These are phyloP conservation scores for Penicillium roqueforti DNA, from an alignment of 495 filamentous ascomycete genomes.

Conservation along the genomic window DNA sequence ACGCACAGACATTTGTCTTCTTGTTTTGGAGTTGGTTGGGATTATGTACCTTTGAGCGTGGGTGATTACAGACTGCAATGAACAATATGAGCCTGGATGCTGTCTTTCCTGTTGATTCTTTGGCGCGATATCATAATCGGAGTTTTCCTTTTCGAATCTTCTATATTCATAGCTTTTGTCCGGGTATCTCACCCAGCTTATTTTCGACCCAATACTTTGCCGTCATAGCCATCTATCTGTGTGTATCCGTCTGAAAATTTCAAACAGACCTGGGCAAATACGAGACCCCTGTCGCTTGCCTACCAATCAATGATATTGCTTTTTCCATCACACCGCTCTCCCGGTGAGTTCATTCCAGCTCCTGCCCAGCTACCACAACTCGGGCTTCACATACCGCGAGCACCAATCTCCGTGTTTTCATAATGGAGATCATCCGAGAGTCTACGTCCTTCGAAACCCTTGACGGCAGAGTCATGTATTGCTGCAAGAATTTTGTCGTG, in stretches of 20 bases:
- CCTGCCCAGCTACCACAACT: not conserved
- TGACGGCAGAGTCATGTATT: not conserved
- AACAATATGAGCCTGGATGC: slow-evolving; percentile 1
- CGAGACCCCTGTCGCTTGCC: not conserved
- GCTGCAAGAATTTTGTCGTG: not conserved
- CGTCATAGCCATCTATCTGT: not conserved
- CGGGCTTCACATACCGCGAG: not conserved
- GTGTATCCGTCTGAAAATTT: not conserved
- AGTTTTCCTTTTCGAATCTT: not conserved
- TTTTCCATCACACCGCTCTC: not conserved
- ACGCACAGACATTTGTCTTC: not conserved
- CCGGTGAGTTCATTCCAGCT: not conserved
- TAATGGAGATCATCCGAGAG: not conserved
- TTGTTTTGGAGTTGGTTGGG: slow-evolving; percentile 5
- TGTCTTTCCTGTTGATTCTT: slow-evolving; percentile 2
- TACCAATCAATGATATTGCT: not conserved
- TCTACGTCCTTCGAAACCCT: not conserved
- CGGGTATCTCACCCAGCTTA: not conserved
- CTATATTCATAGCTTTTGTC: not conserved
- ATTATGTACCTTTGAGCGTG: slow-evolving; percentile 3
- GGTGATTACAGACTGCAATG: slow-evolving; percentile 3
- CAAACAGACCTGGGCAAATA: not conserved
- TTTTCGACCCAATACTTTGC: not conserved
- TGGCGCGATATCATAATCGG: slow-evolving; percentile 4
- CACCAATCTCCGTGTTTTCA: not conserved